Evolutionary conservation across 768 basidiomycete genomes (phyloP), one percentile per base, ranked within the genome.

Genomic region (Phanerochaete sordida): DNA sequence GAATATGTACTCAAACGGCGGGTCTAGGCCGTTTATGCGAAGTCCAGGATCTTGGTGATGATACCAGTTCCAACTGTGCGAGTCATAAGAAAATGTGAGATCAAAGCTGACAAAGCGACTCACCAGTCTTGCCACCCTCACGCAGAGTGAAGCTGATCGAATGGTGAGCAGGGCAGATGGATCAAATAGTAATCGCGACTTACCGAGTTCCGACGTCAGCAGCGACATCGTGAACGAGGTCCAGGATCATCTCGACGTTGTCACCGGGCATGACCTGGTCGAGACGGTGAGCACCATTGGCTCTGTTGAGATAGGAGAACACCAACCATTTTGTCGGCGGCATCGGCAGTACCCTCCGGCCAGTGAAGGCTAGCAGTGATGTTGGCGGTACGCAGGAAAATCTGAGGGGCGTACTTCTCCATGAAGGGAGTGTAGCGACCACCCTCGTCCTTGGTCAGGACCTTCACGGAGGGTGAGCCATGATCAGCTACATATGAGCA

Each of bases 381-480:
- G 70, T 99, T 95, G 59, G 95, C 91, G 16, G 97, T 98, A 58
- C 95, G 93, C 68, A 96, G 79, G 84, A 93, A 99, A 63, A 98
- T 84, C 73, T 98, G 96, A 15, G 96, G 96, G 43, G 90, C 85
- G 79, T 98, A 96, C 78, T 95, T 90, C 70, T 83, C 78, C 86
- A 93, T 88, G 84, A 99, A 98, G 48, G 91, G 92, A 48, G 87
- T 92, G 74, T 88, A 89, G 59, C 92, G 92, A 60, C 92, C 92
- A 69, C 76, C 91, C 80, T 90, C 91, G 61, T 94, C 92, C 75
- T 95, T 91, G 58, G 91, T 93, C 64, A 94, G 78, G 62, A 93
- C 78, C 90, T 91, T 64, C 24, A 49, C 21, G 51, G 11, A n/a
- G 13, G 24, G 44, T 55, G 12, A 46, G 48, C 31, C 47, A 28